A percentile compares a stretch with the other conserved stretches of the same genome.
These are phyloP conservation scores for Penicillium sp. DNA, from an alignment of 2,329 filamentous ascomycete genomes.

Conservation along the genomic window DNA sequence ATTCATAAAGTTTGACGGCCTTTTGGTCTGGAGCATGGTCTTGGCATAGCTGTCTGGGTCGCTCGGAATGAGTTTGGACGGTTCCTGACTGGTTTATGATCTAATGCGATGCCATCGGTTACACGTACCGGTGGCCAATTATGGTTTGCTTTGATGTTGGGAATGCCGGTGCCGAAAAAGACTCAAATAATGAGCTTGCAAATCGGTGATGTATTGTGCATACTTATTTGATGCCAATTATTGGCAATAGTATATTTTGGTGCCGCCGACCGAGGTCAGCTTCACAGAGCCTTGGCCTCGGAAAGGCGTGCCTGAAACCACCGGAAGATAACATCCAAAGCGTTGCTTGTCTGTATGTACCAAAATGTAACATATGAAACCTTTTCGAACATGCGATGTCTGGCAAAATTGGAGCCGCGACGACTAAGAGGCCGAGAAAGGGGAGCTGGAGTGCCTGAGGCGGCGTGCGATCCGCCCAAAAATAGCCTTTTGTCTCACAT, in stretches of 20 bases:
- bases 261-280: neutral
- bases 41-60: neutral
- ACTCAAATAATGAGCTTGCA: neutral
- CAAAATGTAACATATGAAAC: neutral
- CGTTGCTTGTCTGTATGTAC: neutral
- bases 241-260: slow-evolving; percentile 19
- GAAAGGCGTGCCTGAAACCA: neutral
- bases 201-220: neutral
- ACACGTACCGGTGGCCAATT: neutral
- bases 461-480: slow-evolving; percentile 20
- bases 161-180: neutral
- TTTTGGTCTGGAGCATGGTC: neutral
- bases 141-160: slow-evolving; percentile 7
- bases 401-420: neutral
- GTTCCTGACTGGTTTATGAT: slow-evolving; percentile 11
- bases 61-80: neutral
- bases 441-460: slow-evolving; percentile 17
- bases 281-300: neutral
- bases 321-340: neutral
- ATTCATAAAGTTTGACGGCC: slow-evolving; percentile 19
- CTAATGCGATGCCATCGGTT: neutral
- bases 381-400: neutral
- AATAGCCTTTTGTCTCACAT: slow-evolving; percentile 32
- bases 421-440: neutral
- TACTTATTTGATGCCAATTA: slow-evolving; percentile 16